Base-by-base conservation (phyloP, 495 filamentous ascomycete species). In the Podospora tetraspora region DNA sequence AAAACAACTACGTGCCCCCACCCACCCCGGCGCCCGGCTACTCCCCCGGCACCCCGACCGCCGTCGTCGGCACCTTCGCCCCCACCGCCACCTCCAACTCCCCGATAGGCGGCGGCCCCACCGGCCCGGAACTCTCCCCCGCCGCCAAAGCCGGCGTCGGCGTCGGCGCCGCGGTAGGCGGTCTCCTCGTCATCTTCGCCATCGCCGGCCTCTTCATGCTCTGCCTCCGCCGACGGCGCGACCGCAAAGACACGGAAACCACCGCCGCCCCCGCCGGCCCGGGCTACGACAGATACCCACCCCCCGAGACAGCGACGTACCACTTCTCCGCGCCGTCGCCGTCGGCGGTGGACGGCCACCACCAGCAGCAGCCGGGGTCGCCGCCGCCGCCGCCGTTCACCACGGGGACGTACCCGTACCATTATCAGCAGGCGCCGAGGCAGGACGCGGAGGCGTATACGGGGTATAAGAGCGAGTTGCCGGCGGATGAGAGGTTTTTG, bases 131-230 rank as follows among this genome's bases (percentile, higher is more conserved):
- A 6, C 68, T 70, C 25, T 70, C 68, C 8, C 37, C 68, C 5
- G 68, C 64, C 19, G 64, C 68, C 34, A 72, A 72, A 59, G 70
- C 70, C 4, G 70, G 70, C 11, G 69, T 72, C 21, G 70, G 70
- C n/a, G 70, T 69, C 16, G 70, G 70, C 32, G 70, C 67, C 7
- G 70, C 60, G 11, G 37, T 72, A n/a, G 70, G 70, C 59, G 70
- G 70, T 3, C 24, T 71, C 34, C 23, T 72, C 32, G 21, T 72
- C 30, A 58, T 72, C 29, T 56, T 61, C 16, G 13, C 63, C 24
- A n/a, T 69, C 19, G 34, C 30, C 29, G 57, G 24, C 52, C 43
- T 62, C 23, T 9, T 68, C 29, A 34, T 65, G 1, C 43, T 70
- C 29, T 61, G 30, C 56, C 27, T 43, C 43, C 64, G 59, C 1